Percentiles rank a stretch among this genome's conserved stretches.
Conservation (phyloP, 225 moss, liverwort and hornwort genomes). For the Marchantia polymorpha region DNA sequence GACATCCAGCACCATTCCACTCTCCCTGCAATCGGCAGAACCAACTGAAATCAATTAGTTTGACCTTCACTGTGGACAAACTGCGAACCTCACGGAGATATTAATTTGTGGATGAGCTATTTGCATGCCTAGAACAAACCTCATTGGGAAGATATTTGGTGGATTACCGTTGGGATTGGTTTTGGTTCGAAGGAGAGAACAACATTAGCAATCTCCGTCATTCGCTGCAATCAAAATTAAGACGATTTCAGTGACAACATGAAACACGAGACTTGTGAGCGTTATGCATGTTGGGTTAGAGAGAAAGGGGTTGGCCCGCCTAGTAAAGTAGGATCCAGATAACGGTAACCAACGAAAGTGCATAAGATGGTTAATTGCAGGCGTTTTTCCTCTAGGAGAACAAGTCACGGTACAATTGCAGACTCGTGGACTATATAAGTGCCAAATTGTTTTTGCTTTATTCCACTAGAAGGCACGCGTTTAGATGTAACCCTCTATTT, state of each 20-base stretch:
- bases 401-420: no score
- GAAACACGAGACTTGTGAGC: background rate
- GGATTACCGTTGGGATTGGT: constrained; percentile 42
- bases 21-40: constrained; percentile 40
- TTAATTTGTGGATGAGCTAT: background rate
- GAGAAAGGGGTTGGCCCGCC: no score
- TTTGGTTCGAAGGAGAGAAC: constrained; percentile 59
- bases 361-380: no score
- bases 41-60: background rate
- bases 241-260: background rate
- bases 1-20: constrained; percentile 55
- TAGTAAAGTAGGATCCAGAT: no score
- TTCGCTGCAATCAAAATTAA: constrained; percentile 11
- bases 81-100: no score
- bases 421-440: no score
- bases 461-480: no score
- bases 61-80: background rate
- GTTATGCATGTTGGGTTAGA: no score
- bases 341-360: no score
- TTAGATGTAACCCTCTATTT: no score
- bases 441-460: no score
- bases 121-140: background rate
- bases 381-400: no score
- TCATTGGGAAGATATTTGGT: background rate
- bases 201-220: constrained; percentile 25